These are phyloP conservation scores for Hypoxylon intermedium DNA, from an alignment of 495 filamentous ascomycete species.

Conservation along the genomic window DNA sequence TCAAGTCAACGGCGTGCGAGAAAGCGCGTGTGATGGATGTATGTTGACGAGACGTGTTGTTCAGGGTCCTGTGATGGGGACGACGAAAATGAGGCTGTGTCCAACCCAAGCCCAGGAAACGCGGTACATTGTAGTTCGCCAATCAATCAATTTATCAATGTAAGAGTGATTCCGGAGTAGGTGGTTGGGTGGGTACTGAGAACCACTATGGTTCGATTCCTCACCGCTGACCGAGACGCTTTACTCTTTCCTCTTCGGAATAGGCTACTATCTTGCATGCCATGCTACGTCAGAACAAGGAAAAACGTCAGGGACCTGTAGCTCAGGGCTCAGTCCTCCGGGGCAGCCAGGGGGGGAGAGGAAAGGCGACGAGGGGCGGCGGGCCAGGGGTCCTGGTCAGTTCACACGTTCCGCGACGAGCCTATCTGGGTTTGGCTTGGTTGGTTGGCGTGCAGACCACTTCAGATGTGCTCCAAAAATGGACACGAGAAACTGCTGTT, in stretches of 20 bases:
- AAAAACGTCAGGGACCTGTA: constrained; percentile 27
- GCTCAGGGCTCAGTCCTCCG: constrained; percentile 28
- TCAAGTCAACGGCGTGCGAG: neutral
- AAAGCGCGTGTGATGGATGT: neutral
- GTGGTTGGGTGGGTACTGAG: constrained; percentile 28
- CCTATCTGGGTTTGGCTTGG: constrained; percentile 32
- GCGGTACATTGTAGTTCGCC: constrained; percentile 22
- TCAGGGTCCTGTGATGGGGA: constrained; percentile 19
- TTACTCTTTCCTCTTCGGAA: constrained; percentile 34
- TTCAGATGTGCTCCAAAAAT: constrained; percentile 52
- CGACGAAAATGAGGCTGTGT: constrained; percentile 29
- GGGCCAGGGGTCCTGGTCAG: constrained; percentile 26
- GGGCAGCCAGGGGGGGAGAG: constrained; percentile 25
- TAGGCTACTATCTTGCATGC: constrained; percentile 34
- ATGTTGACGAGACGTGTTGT: constrained; percentile 9
- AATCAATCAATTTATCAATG: constrained; percentile 38
- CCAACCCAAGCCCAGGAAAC: constrained; percentile 22
- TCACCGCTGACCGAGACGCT: constrained; percentile 39
- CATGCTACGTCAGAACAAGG: constrained; percentile 32
- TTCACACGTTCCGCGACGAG: constrained; percentile 39
- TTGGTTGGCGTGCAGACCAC: constrained; percentile 36
- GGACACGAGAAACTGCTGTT: constrained; percentile 61
- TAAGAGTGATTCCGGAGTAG: constrained; percentile 25
- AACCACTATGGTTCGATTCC: constrained; percentile 36
- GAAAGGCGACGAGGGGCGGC: constrained; percentile 6